Percentiles rank a stretch among this genome's conserved stretches.
Evolutionary conservation across 495 filamentous ascomycete species (phyloP).

Genomic region (Cercophora newfieldiana): DNA sequence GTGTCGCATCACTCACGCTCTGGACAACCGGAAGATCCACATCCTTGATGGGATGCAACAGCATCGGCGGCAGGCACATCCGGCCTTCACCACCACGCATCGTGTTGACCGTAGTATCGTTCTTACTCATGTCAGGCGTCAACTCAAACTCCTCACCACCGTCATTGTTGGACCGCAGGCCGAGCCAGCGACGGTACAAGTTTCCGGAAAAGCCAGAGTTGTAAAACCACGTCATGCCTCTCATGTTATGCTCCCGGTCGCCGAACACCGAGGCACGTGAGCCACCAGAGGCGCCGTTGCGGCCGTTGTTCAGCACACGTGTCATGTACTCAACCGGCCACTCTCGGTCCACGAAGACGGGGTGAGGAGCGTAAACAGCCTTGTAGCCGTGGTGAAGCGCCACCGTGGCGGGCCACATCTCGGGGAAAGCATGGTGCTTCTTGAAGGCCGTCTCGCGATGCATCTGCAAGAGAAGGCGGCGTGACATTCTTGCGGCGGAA

Average conservation of each 20-base stretch:
- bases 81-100: constrained; percentile 67
- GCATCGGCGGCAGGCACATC: constrained; percentile 91
- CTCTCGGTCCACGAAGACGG: constrained; percentile 82
- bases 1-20: constrained; percentile 26
- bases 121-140: constrained; percentile 51
- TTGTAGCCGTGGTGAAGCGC: constrained; percentile 94
- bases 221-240: constrained; percentile 91
- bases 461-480: constrained; percentile 80
- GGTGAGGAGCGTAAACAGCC: constrained; percentile 90
- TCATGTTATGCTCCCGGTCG: constrained; percentile 86
- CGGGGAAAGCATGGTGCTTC: constrained; percentile 87
- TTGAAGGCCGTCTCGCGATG: constrained; percentile 79
- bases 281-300: constrained; percentile 74
- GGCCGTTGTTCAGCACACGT: constrained; percentile 78
- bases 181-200: constrained; percentile 85
- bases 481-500: constrained; percentile 78
- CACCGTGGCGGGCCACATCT: constrained; percentile 90
- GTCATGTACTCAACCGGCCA: constrained; percentile 85
- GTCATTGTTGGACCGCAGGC: constrained; percentile 78
- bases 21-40: constrained; percentile 79
- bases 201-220: constrained; percentile 82
- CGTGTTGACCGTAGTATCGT: constrained; percentile 45
- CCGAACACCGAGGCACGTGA: constrained; percentile 75
- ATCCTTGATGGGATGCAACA: constrained; percentile 91
- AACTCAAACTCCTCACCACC: constrained; percentile 83